Evolutionary conservation across 345 rosid species (phyloP), one percentile per base, ranked within the genome.

Genomic region (Rhodomyrtus tomentosa): DNA sequence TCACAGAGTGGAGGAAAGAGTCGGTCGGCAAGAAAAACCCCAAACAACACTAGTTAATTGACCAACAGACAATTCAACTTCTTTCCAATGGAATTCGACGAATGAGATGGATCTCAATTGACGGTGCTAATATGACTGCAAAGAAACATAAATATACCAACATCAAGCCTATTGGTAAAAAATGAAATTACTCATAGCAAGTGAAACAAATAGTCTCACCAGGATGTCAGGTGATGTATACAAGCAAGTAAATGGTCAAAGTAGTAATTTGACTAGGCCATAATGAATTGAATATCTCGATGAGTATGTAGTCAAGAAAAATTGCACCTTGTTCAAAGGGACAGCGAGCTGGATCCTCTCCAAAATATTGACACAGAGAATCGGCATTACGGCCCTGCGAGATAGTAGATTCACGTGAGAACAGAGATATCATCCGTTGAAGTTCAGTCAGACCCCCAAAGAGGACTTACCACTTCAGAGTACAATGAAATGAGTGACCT

Each of bases 321-420:
- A 29, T 5, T 82, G 55, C 86, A 97, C 99, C 99, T 95, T 97
- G 99, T 87, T 97, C 99, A 81, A 95, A 97, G 87, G 99, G 99
- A 84, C 99, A 97, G 21, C 98, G 94, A 83, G 95, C 92, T 58
- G 99, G 99, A 93, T 97, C 99, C 90, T 97, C 98, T 84, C 99
- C 99, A 51, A 97, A 95, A 89, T 97, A 97, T 68, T 94, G 99
- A 40, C 96, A 94, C 89, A 97, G 88, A 7, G 98, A 95, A 93
- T 97, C 99, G 22, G 99, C 99, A 91, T 92, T 97, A 90, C 92
- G 91, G 82, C 99, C 99, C 99, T 97, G 93, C 83, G 90, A 88
- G 55, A 76, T 56, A n/a, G 84, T 82, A 83, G 27, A 36, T 83
- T 83, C 84, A 83, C 6, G 73, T 51, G 54, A 24, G 24, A 53